Percentiles rank a stretch among this genome's conserved stretches.
These are phyloP conservation scores for Cucurbita argyrosperma DNA, from an alignment of 306 rosid species.

Conservation along the genomic window DNA sequence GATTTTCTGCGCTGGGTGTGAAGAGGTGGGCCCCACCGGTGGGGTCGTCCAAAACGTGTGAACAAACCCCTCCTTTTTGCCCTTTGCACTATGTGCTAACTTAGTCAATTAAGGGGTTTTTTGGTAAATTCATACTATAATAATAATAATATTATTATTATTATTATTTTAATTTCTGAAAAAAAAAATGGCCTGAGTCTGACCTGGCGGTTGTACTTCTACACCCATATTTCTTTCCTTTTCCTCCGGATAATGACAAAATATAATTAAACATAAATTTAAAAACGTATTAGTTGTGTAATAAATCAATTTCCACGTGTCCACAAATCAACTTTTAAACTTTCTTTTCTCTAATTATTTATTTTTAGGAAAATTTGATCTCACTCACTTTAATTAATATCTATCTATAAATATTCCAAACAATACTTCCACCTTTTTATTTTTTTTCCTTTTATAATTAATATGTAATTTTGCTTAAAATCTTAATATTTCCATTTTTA, in stretches of 20 bases:
- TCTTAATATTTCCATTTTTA: too few species aligned
- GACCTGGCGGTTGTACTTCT: not conserved
- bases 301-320: not conserved
- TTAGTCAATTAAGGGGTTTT: not conserved
- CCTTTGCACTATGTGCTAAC: not conserved
- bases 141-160: too few species aligned
- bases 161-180: not conserved
- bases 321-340: not conserved
- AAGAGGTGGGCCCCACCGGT: not conserved
- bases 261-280: not conserved
- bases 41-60: slow-evolving; percentile 6
- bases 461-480: too few species aligned
- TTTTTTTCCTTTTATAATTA: too few species aligned
- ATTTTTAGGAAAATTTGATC: too few species aligned
- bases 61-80: not conserved
- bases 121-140: not conserved
- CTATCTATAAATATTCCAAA: too few species aligned
- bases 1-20: not conserved
- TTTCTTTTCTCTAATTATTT: too few species aligned
- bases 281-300: not conserved
- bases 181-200: not conserved
- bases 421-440: too few species aligned
- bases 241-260: not conserved
- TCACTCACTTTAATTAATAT: too few species aligned
- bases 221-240: not conserved